Conservation (phyloP, 2,329 filamentous ascomycete genomes). For the Fusarium lateritium region DNA sequence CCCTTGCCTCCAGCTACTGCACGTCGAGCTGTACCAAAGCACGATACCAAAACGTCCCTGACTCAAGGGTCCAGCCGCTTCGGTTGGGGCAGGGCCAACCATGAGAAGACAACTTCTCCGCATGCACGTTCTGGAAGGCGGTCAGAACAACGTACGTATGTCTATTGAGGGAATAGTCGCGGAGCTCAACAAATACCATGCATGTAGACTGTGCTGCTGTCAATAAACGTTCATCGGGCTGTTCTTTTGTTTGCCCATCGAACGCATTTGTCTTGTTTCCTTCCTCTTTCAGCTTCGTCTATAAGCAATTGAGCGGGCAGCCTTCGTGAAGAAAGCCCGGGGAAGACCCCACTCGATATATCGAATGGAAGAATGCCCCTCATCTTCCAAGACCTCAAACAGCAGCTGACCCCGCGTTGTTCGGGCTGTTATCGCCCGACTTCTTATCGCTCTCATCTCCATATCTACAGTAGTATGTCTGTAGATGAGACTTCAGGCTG, state of each 20-base stretch:
- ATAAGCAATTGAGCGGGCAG: background rate
- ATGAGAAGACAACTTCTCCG: slow-evolving; percentile 31
- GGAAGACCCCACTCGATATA: slow-evolving; percentile 25
- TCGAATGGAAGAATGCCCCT: slow-evolving; percentile 24
- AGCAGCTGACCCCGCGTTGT: slow-evolving; percentile 32
- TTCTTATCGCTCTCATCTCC: slow-evolving; percentile 25
- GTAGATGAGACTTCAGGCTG: background rate
- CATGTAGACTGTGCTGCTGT: too few species aligned
- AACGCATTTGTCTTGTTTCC: slow-evolving; percentile 22
- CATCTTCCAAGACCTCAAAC: slow-evolving; percentile 27
- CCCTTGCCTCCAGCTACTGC: slow-evolving; percentile 38
- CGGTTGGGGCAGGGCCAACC: slow-evolving; percentile 31
- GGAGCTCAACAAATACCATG: slow-evolving; percentile 20
- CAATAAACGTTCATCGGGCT: too few species aligned
- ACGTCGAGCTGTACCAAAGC: slow-evolving; percentile 24
- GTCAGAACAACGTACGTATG: slow-evolving; percentile 34
- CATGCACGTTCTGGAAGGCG: slow-evolving; percentile 44
- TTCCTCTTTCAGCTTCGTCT: slow-evolving; percentile 28
- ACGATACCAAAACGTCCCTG: slow-evolving; percentile 37
- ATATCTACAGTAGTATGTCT: too few species aligned
- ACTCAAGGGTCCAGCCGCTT: slow-evolving; percentile 44
- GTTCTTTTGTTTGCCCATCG: slow-evolving; percentile 1
- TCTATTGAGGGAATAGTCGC: slow-evolving; percentile 34
- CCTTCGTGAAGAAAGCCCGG: slow-evolving; percentile 14
- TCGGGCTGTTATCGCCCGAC: slow-evolving; percentile 25